Evolutionary conservation across 805 yeast species (phyloP).

Genomic region (Soucietia sequanensis): DNA sequence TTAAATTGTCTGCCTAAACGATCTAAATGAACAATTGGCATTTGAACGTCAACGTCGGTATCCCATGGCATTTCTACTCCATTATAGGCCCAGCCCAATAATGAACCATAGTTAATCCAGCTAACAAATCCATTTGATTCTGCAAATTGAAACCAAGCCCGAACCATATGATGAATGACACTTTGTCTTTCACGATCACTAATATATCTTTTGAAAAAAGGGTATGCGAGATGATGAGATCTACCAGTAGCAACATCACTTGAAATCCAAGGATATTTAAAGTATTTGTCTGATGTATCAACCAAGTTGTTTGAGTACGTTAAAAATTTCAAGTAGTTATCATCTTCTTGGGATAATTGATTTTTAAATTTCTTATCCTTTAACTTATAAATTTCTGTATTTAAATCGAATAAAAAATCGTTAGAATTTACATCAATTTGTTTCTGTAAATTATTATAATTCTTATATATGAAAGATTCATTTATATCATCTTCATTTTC

Average conservation of each 20-base stretch:
- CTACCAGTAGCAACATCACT: constrained; percentile 34
- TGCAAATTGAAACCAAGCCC: constrained; percentile 37
- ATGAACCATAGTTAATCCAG: constrained; percentile 29
- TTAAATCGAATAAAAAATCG: constrained; percentile 32
- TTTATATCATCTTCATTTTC: background rate
- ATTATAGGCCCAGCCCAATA: constrained; percentile 29
- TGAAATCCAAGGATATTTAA: constrained; percentile 41
- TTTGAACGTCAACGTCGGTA: constrained; percentile 27
- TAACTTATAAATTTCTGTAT: constrained; percentile 23
- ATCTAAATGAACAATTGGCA: constrained; percentile 22
- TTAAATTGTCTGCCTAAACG: constrained; percentile 22
- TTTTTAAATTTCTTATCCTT: constrained; percentile 13
- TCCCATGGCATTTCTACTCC: constrained; percentile 32
- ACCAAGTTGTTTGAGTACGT: constrained; percentile 21
- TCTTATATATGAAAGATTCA: background rate
- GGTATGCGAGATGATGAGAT: constrained; percentile 29
- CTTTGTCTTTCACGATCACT: constrained; percentile 35
- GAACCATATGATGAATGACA: constrained; percentile 34
- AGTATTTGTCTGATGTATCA: constrained; percentile 27
- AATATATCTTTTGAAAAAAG: constrained; percentile 35
- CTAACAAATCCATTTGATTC: constrained; percentile 25
- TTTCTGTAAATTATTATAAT: constrained; percentile 4
- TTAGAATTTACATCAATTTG: constrained; percentile 14
- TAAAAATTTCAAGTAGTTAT: constrained; percentile 26
- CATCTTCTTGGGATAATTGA: constrained; percentile 15